Base-by-base conservation (phyloP, 2,329 filamentous ascomycete genomes). In the Lomentospora prolificans region DNA sequence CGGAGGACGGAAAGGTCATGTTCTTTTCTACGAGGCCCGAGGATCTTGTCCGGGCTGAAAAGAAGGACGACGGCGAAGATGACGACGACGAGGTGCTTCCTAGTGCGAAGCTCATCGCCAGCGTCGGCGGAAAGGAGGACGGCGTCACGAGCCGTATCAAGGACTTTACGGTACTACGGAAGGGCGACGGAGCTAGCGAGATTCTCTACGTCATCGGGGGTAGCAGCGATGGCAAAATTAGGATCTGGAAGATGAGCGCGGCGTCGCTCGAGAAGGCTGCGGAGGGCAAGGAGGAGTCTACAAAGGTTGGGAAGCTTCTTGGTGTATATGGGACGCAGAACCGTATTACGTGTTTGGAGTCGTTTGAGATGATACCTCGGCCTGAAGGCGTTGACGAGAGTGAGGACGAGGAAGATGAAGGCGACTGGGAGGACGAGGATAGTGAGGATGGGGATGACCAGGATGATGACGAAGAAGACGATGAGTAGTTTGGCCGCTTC, bases 1-100 rank as follows among this genome's bases (percentile, higher is more conserved):
- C 94, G 0, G 94, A 97, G 67, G 92, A 97, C 66, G 94, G 94
- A 1, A 79, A 88, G 54, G 79, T 97, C 33, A 65, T 95, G 53
- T 89, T 97, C 68, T 95, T 89, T 68, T 86, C 86, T 36, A 90
- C 89, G 2, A 77, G 74, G 51, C 67, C 70, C 0, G 71, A 73
- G 8, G 75, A 81, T 58, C 63, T 81, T 4, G 65, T 66, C 41
- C 68, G 63, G 22, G 28, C 50, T 9, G 24, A 50, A 30, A 44
- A 56, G 48, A 41, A 41, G 33, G 73, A 75, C 12, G 70, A 75
- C 27, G 69, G 71, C 19, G 73, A 75, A 28, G 60, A 66, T 22
- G 64, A 60, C 19, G 60, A 65, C 50, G 57, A 65, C 59, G 48
- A 59, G 55, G 57, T 61, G 36, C 70, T 84, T 50, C 73, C 78